Conservation (phyloP, 2,329 filamentous ascomycete genomes). For the Elsinoe ampelina region DNA sequence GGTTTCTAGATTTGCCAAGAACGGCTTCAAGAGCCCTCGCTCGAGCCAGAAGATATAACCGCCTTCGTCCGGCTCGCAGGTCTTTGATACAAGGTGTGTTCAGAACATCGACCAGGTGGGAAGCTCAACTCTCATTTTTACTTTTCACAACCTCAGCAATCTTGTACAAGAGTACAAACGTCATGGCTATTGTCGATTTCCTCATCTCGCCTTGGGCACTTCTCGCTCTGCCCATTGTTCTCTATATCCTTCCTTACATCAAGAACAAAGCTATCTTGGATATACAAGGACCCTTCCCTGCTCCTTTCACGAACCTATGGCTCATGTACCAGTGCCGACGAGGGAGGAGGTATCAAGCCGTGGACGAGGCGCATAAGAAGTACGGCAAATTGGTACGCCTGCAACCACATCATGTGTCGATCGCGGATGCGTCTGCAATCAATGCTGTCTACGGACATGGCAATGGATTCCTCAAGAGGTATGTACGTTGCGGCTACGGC, state of each 20-base stretch:
- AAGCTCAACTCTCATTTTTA: background rate
- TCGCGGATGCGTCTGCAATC: conserved; percentile 74
- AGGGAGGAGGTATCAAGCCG: conserved; percentile 47
- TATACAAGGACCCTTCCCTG: conserved; percentile 56
- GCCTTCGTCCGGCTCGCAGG: background rate
- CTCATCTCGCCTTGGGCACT: conserved; percentile 39
- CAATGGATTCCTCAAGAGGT: conserved; percentile 43
- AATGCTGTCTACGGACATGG: conserved; percentile 61
- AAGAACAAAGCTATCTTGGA: conserved; percentile 45
- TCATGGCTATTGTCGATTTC: conserved; percentile 29
- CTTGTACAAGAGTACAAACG: background rate
- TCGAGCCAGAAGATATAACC: background rate
- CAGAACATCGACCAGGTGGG: conserved; percentile 2
- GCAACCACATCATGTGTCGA: conserved; percentile 72
- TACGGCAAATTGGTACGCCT: conserved; percentile 73
- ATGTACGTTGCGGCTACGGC: conserved; percentile 8
- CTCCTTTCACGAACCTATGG: conserved; percentile 71
- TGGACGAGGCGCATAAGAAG: conserved; percentile 66
- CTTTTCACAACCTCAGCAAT: background rate
- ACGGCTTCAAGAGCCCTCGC: conserved; percentile 2
- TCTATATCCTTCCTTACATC: conserved; percentile 53
- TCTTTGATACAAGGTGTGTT: background rate
- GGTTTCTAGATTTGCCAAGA: conserved; percentile 8
- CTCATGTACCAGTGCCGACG: conserved; percentile 54
- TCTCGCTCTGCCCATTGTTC: conserved; percentile 42